Base-by-base conservation (phyloP, 257 asterid species). In the Pogostemon cablin region DNA sequence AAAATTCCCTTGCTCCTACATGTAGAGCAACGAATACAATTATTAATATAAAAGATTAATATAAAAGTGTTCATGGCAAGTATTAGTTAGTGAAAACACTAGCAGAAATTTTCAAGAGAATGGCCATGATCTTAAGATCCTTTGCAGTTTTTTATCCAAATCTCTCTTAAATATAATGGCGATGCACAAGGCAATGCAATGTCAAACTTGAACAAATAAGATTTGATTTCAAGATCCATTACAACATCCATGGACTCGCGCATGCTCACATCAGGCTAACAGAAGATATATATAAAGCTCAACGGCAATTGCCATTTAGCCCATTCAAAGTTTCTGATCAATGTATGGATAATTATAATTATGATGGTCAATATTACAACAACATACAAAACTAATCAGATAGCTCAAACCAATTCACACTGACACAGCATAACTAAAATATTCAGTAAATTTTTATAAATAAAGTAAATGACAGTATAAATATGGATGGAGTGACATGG, bases 1-100 rank as follows among this genome's bases (percentile, higher is more conserved):
- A 77, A 66, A 81, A 90, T 90, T 59, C 96, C 96, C 81, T 85
- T 90, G 67, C 80, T 75, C 89, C 95, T 88, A 88, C 73, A 76
- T 12, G 40, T 66, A 35, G 54, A 25, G 64, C 75, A 62, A 54
- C 72, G 46, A 50, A 72, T 41, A 41, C 46, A 69, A 11, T 74
- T 75, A 77, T 75, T 58, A 47, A 7, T 25, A 32, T 11, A 65
- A 49, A 2, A n/a, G 35, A 77, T 75, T 58, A 47, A 7, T 25
- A 32, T 11, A 65, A 49, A 2, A n/a, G 35, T 20, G 38, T 4
- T 5, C 47, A 41, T 7, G 62, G 20, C 40, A 55, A 43, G 25
- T 25, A 47, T 17, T 44, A 55, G 42, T 47, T 7, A 61, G 42
- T 52, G 61, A 40, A 1, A 32, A 39, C 68, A 50, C 10, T 4